A percentile compares a stretch with the other conserved stretches of the same genome.
These are phyloP conservation scores for Lonicera japonica DNA, from an alignment of 129 eudicot genomes.

Conservation along the genomic window DNA sequence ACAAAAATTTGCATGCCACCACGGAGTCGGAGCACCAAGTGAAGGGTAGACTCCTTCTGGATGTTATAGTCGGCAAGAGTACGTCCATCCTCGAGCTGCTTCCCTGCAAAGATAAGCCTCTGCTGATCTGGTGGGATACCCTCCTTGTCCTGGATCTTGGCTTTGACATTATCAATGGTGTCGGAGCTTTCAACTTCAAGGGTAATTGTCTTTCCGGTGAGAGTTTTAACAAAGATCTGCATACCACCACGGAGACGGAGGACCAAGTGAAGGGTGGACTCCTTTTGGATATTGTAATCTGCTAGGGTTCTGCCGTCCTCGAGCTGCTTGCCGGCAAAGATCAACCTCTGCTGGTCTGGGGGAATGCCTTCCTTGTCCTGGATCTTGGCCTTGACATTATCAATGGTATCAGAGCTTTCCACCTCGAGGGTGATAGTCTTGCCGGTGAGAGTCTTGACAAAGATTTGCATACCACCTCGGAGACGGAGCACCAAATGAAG, in stretches of 20 bases:
- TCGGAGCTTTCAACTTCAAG: slow-evolving; percentile 35
- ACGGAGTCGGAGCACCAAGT: slow-evolving; percentile 28
- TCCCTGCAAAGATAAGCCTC: slow-evolving; percentile 41
- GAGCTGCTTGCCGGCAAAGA: slow-evolving; percentile 41
- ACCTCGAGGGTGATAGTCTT: slow-evolving; percentile 42
- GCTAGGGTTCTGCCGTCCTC: slow-evolving; percentile 40
- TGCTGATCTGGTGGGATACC: slow-evolving; percentile 46
- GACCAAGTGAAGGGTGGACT: slow-evolving; percentile 38
- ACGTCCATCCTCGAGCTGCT: slow-evolving; percentile 37
- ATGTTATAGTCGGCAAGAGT: slow-evolving; percentile 33
- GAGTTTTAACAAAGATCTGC: slow-evolving; percentile 38
- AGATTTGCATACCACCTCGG: slow-evolving; percentile 38
- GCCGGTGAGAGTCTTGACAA: slow-evolving; percentile 37
- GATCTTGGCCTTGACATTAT: slow-evolving; percentile 38
- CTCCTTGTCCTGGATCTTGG: slow-evolving; percentile 43
- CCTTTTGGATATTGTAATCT: slow-evolving; percentile 40
- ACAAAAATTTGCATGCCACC: slow-evolving; percentile 34
- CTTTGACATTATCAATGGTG: slow-evolving; percentile 38
- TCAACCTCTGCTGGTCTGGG: slow-evolving; percentile 42
- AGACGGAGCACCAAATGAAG: slow-evolving; percentile 33
- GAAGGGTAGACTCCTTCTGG: slow-evolving; percentile 36
- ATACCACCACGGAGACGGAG: slow-evolving; percentile 36
- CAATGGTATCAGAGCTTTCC: slow-evolving; percentile 37
- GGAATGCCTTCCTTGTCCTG: slow-evolving; percentile 49
- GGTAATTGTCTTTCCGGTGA: slow-evolving; percentile 39